Evolutionary conservation across 2,329 filamentous ascomycete genomes (phyloP).

Genomic region (Immersiporthe knoxdaviesiana): DNA sequence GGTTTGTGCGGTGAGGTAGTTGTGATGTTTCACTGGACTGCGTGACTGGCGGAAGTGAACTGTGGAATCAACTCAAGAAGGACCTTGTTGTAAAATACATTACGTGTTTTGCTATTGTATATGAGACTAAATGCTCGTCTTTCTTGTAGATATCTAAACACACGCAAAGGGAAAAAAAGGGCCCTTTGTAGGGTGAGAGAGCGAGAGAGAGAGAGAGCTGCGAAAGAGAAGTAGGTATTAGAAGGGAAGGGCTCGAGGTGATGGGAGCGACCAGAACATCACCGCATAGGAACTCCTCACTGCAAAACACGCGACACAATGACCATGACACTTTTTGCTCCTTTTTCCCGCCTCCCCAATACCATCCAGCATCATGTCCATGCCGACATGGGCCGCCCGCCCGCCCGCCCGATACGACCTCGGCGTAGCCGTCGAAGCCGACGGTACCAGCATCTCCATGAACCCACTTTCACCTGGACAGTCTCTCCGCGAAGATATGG

Average conservation of each 20-base stretch:
- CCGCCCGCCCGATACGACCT: neutral
- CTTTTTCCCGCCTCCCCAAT: neutral
- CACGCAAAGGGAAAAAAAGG: no score
- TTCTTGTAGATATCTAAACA: no score
- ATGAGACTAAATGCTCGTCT: no score
- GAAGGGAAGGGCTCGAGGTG: no score
- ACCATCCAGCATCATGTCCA: slow-evolving; percentile 9
- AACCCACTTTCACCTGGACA: neutral
- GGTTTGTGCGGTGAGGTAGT: neutral
- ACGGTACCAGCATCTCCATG: slow-evolving; percentile 3
- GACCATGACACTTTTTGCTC: no score
- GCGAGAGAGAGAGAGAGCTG: no score
- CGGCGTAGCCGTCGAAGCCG: neutral
- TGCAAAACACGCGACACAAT: no score
- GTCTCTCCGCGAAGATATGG: neutral
- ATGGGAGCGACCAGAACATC: neutral
- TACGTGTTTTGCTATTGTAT: no score
- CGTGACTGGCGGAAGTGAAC: neutral
- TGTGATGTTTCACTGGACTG: neutral
- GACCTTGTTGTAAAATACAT: neutral
- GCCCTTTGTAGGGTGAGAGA: no score
- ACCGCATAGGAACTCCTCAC: no score
- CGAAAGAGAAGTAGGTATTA: no score
- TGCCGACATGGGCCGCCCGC: slow-evolving; percentile 9
- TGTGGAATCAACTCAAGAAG: neutral